A percentile compares a stretch with the other conserved stretches of the same genome.
phyloP scores from a whole-genome alignment of 2,329 filamentous ascomycete species.

The Aplosporella prunicola region DNA sequence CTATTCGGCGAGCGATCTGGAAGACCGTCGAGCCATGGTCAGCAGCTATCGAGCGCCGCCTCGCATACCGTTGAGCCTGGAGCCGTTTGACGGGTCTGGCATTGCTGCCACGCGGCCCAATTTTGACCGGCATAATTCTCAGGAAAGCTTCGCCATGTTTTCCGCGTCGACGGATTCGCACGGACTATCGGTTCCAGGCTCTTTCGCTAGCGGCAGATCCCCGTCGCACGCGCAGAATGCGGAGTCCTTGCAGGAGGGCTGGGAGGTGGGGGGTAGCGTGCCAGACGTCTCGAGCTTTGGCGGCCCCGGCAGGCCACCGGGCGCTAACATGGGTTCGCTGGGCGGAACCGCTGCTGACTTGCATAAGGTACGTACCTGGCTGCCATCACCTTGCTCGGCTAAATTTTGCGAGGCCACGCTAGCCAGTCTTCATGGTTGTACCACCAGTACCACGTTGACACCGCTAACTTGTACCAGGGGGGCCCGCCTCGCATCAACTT shows the following conservation, averaged over 20 bases:
- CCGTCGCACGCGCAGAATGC: slow-evolving; percentile 19
- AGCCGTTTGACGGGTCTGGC: slow-evolving; percentile 30
- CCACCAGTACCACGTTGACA: slow-evolving; percentile 8
- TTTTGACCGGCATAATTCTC: slow-evolving; percentile 45
- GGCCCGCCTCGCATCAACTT: slow-evolving; percentile 9
- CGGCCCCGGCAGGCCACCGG: slow-evolving; percentile 11
- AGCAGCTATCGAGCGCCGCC: slow-evolving; percentile 41
- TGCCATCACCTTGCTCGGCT: no score
- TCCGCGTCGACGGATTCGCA: slow-evolving; percentile 52
- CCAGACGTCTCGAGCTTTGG: slow-evolving; percentile 26
- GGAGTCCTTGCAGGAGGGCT: slow-evolving; percentile 21
- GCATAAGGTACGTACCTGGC: slow-evolving; percentile 12
- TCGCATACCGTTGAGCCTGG: slow-evolving; percentile 41
- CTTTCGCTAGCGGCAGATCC: slow-evolving; percentile 31
- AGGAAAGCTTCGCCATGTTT: slow-evolving; percentile 55
- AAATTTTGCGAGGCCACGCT: no score
- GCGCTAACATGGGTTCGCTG: slow-evolving; percentile 8
- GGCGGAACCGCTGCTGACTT: slow-evolving; percentile 7
- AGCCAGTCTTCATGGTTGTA: no score
- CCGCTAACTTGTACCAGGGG: slow-evolving; percentile 9
- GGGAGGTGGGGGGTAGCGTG: slow-evolving; percentile 15
- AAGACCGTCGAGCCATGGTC: slow-evolving; percentile 28
- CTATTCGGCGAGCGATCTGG: slow-evolving; percentile 24
- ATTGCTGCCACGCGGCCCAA: slow-evolving; percentile 27
- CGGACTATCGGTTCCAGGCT: slow-evolving; percentile 41